phyloP scores from a whole-genome alignment of 2,329 filamentous ascomycete genomes.

The Neofusicoccum laricinum region DNA sequence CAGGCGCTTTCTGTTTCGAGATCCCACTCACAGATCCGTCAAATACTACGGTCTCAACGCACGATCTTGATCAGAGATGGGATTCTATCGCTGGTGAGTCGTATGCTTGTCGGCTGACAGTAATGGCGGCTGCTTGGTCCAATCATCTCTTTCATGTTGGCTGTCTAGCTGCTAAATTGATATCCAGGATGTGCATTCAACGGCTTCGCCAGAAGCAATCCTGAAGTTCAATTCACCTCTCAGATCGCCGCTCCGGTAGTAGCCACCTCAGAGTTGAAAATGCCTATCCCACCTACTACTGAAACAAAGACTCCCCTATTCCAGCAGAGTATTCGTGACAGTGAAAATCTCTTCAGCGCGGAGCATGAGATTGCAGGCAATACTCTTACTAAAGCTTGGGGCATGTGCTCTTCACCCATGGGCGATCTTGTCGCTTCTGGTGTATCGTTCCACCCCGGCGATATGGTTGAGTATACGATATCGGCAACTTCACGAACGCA shows the following conservation, averaged over 20 bases:
- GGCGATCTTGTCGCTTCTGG: conserved; percentile 49
- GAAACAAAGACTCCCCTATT: conserved; percentile 30
- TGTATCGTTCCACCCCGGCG: conserved; percentile 53
- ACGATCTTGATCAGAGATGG: conserved; percentile 42
- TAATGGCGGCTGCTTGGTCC: background rate
- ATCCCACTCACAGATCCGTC: conserved; percentile 26
- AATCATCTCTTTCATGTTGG: background rate
- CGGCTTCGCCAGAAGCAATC: conserved; percentile 15
- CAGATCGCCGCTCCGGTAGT: conserved; percentile 33
- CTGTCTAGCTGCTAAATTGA: background rate
- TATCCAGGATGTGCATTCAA: conserved; percentile 30
- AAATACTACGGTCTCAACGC: conserved; percentile 22
- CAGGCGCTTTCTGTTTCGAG: conserved; percentile 27
- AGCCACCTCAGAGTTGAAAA: conserved; percentile 29
- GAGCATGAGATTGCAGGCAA: conserved; percentile 50
- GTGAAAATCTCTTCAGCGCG: conserved; percentile 44
- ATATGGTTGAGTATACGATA: conserved; percentile 57
- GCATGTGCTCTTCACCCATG: conserved; percentile 47
- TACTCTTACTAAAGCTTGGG: conserved; percentile 52
- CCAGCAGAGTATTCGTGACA: conserved; percentile 39
- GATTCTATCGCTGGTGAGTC: conserved; percentile 36
- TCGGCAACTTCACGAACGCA: conserved; percentile 41
- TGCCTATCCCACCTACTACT: conserved; percentile 22
- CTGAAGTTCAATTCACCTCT: conserved; percentile 36
- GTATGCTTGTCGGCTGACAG: background rate